phyloP scores from a whole-genome alignment of 73 alveolate species.

The Paraurostyla sp. region DNA sequence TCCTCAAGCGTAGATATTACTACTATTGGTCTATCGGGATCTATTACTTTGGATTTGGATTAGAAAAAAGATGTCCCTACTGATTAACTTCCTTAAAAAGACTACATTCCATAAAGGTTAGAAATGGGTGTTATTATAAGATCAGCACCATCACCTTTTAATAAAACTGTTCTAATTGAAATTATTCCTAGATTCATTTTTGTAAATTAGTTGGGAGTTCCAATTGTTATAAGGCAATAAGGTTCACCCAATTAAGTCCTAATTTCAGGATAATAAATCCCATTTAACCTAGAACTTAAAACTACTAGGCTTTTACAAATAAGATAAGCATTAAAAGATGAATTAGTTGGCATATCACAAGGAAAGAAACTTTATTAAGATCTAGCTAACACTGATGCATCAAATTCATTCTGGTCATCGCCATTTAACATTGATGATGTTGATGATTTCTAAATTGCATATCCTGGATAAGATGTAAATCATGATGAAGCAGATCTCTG shows the following conservation, averaged over 20 bases:
- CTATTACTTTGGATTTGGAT: neutral
- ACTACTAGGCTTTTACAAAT: neutral
- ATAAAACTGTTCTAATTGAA: conserved; percentile 59
- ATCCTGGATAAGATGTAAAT: neutral
- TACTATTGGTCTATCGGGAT: conserved; percentile 67
- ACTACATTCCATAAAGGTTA: conserved; percentile 24
- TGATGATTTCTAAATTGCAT: conserved; percentile 72
- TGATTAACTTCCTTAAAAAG: neutral
- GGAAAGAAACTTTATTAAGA: neutral
- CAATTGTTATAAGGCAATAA: conserved; percentile 40
- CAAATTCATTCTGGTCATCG: conserved; percentile 64
- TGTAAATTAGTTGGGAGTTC: conserved; percentile 40
- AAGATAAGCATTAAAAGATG: neutral
- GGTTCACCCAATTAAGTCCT: neutral
- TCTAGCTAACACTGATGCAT: conserved; percentile 7
- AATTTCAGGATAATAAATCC: neutral
- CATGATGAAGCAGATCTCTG: neutral
- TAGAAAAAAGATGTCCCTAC: neutral
- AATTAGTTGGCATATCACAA: neutral
- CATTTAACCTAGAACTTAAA: conserved; percentile 39
- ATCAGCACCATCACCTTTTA: conserved; percentile 58
- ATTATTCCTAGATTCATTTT: conserved; percentile 73
- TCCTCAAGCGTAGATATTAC: conserved; percentile 47
- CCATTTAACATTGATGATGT: conserved; percentile 71
- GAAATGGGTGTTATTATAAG: conserved; percentile 69